Conservation (phyloP, 208 protist species). For the Tritrichomonas musculus region DNA sequence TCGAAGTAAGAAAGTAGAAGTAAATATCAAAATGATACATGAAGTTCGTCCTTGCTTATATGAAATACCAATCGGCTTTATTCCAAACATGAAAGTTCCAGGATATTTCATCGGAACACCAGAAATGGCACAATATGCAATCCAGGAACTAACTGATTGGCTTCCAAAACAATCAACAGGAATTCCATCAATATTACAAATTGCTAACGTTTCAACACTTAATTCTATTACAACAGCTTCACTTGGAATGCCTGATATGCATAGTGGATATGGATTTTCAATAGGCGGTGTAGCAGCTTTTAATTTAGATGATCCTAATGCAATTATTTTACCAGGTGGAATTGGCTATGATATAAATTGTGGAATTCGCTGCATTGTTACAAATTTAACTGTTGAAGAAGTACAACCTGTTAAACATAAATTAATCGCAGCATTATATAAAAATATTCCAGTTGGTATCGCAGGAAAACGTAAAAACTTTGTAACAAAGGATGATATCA, state of each 20-base stretch:
- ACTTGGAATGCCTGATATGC: conserved; percentile 70
- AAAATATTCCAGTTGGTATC: conserved; percentile 13
- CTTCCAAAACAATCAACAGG: conserved; percentile 49
- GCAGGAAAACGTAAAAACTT: neutral
- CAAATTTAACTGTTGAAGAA: conserved; percentile 65
- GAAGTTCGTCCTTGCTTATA: neutral
- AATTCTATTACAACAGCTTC: conserved; percentile 67
- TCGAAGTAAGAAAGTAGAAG: neutral
- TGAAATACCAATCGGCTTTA: conserved; percentile 15
- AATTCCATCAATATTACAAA: conserved; percentile 64
- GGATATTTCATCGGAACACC: conserved; percentile 65
- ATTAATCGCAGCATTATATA: neutral
- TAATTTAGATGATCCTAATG: conserved; percentile 52
- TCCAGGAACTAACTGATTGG: conserved; percentile 58
- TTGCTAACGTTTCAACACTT: conserved; percentile 70
- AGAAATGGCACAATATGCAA: conserved; percentile 52
- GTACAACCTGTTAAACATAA: neutral
- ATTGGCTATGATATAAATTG: conserved; percentile 81
- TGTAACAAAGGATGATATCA: conserved; percentile 42
- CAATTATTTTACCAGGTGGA: conserved; percentile 70
- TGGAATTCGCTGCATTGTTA: conserved; percentile 70
- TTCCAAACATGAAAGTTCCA: too few species aligned
- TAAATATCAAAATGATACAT: neutral
- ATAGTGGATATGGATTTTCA: conserved; percentile 76
- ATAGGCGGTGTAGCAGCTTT: conserved; percentile 66